Evolutionary conservation across 2,329 filamentous ascomycete genomes (phyloP).

Genomic region (Ascochyta clinopodiicola): DNA sequence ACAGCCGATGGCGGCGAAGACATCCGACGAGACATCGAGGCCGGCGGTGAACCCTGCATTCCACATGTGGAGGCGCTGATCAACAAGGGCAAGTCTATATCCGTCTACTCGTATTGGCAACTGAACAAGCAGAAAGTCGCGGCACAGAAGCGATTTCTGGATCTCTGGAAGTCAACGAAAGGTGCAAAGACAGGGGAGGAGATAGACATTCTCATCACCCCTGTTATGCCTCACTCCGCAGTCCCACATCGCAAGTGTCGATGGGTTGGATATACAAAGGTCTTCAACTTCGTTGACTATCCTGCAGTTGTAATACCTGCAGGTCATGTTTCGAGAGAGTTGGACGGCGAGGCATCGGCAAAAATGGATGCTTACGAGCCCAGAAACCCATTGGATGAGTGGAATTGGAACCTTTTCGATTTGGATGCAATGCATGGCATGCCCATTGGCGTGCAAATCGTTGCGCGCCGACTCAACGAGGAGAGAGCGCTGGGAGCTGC

Average conservation of each 20-base stretch:
- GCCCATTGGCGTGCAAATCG: constrained; percentile 47
- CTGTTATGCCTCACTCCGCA: constrained; percentile 66
- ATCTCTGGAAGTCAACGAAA: constrained; percentile 62
- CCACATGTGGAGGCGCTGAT: constrained; percentile 62
- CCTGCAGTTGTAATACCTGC: constrained; percentile 63
- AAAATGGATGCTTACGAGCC: constrained; percentile 48
- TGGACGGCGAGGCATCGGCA: constrained; percentile 46
- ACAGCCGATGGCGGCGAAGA: constrained; percentile 69
- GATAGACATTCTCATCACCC: constrained; percentile 65
- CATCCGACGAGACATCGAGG: constrained; percentile 60
- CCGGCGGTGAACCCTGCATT: constrained; percentile 62
- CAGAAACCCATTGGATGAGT: constrained; percentile 59
- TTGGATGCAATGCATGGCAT: constrained; percentile 46
- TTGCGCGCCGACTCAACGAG: constrained; percentile 46
- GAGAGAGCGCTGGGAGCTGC: constrained; percentile 50
- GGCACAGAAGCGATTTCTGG: constrained; percentile 63
- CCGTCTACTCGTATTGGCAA: constrained; percentile 73
- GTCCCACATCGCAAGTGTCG: constrained; percentile 56
- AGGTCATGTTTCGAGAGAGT: constrained; percentile 53
- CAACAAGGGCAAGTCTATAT: constrained; percentile 50
- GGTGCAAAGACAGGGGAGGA: constrained; percentile 53
- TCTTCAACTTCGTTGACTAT: constrained; percentile 70
- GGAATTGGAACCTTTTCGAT: constrained; percentile 56
- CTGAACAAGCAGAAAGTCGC: constrained; percentile 65
- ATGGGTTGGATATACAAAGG: constrained; percentile 66